Percentiles rank a stretch among this genome's conserved stretches.
Evolutionary conservation across 306 rosid genomes (phyloP).

Genomic region (Casuarina cunninghamiana): DNA sequence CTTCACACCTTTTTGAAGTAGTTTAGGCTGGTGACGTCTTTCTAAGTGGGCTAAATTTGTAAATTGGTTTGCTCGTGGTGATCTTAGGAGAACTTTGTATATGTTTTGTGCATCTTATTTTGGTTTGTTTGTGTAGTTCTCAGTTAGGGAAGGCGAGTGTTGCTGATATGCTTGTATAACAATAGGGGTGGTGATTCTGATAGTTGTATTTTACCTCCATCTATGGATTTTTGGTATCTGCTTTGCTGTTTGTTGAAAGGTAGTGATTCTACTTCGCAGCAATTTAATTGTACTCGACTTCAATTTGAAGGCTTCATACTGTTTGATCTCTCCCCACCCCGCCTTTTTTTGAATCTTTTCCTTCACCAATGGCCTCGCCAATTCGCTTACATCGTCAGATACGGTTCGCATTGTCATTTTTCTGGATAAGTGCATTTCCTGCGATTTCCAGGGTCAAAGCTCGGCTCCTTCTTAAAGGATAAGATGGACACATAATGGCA

Average conservation of each 20-base stretch:
- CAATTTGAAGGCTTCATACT: neutral
- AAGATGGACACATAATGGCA: no score
- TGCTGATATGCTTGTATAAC: neutral
- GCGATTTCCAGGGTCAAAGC: no score
- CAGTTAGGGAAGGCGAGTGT: neutral
- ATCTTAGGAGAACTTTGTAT: constrained; percentile 18
- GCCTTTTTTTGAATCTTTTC: no score
- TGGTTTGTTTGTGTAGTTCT: constrained; percentile 10
- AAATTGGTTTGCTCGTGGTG: constrained; percentile 15
- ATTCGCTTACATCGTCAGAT: no score
- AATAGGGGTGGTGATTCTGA: neutral
- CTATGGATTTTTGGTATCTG: constrained; percentile 1
- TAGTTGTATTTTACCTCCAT: neutral
- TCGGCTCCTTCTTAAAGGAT: no score
- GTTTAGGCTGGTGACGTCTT: constrained; percentile 11
- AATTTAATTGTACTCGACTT: neutral
- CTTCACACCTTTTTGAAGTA: neutral
- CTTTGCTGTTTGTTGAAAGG: neutral
- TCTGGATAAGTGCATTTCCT: no score
- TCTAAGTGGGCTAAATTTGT: constrained; percentile 21
- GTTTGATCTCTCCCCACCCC: neutral
- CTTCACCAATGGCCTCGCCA: no score
- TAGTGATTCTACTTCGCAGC: neutral
- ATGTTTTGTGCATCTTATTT: constrained; percentile 10
- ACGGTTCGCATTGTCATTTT: no score